Percentiles rank a stretch among this genome's conserved stretches.
Conservation (phyloP, 805 yeast species). For the Wilhelminamyces savonicus region DNA sequence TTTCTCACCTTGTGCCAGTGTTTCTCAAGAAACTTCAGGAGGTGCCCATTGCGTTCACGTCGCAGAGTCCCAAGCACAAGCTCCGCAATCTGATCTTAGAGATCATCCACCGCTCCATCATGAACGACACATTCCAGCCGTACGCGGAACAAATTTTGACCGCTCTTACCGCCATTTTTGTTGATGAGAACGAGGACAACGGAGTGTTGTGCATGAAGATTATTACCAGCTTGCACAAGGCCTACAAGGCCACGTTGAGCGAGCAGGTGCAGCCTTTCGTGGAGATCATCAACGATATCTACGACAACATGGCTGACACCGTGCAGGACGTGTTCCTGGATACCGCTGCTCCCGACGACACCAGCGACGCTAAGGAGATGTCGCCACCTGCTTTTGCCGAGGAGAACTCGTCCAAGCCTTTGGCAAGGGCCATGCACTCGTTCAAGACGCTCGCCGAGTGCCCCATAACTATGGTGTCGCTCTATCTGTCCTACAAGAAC, state of each 20-base stretch:
- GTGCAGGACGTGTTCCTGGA: constrained; percentile 58
- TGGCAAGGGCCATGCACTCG: constrained; percentile 67
- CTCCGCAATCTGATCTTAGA: constrained; percentile 73
- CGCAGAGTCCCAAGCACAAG: constrained; percentile 67
- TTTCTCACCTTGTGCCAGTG: constrained; percentile 64
- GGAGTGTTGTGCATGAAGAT: constrained; percentile 89
- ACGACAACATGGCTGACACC: constrained; percentile 70
- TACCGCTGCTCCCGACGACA: constrained; percentile 4
- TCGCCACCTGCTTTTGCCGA: constrained; percentile 38
- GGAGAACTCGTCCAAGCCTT: constrained; percentile 41
- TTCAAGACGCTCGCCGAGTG: constrained; percentile 93
- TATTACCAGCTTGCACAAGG: constrained; percentile 77
- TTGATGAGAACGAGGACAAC: constrained; percentile 87
- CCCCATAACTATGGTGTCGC: constrained; percentile 92
- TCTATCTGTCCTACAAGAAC: constrained; percentile 81
- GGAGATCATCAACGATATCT: constrained; percentile 66
- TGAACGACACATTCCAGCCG: constrained; percentile 75
- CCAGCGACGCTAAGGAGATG: constrained; percentile 14
- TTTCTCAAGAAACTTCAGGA: constrained; percentile 55
- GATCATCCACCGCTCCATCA: constrained; percentile 71
- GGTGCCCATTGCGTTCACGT: constrained; percentile 67
- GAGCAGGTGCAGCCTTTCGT: constrained; percentile 77
- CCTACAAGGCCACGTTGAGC: constrained; percentile 61
- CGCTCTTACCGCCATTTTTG: constrained; percentile 52
- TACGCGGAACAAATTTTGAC: constrained; percentile 58